A percentile compares a stretch with the other conserved stretches of the same genome.
Evolutionary conservation across 78 protist genomes (phyloP).

Genomic region (Dictyostelium purpureum): DNA sequence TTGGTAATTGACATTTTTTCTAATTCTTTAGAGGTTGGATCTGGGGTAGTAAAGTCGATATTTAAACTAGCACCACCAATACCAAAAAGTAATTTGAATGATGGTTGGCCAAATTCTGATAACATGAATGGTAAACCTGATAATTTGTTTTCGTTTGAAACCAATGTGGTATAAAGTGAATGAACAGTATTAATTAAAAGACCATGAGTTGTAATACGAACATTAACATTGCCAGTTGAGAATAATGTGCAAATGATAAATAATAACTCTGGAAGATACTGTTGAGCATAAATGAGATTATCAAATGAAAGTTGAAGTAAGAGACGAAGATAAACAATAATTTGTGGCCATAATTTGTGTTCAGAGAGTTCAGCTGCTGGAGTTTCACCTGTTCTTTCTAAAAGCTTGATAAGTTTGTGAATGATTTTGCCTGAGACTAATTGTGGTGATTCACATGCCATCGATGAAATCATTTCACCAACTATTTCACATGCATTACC

Average conservation of each 20-base stretch:
- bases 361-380: slow-evolving; percentile 4
- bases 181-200: slow-evolving; percentile 75
- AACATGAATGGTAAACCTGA: slow-evolving; percentile 14
- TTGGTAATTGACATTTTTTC: slow-evolving; percentile 41
- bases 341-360: slow-evolving; percentile 56
- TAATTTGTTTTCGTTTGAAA: not conserved
- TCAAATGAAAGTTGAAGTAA: slow-evolving; percentile 75
- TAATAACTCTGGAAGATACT: slow-evolving; percentile 68
- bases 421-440: slow-evolving; percentile 55
- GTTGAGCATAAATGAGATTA: slow-evolving; percentile 52
- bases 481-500: slow-evolving; percentile 13
- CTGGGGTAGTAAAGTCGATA: slow-evolving; percentile 26
- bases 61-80: slow-evolving; percentile 32
- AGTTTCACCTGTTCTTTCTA: slow-evolving; percentile 9
- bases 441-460: slow-evolving; percentile 42
- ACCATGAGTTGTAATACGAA: slow-evolving; percentile 58
- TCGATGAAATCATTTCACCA: slow-evolving; percentile 80
- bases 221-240: slow-evolving; percentile 23
- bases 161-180: slow-evolving; percentile 71
- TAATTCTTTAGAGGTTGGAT: slow-evolving; percentile 26
- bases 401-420: not conserved
- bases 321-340: slow-evolving; percentile 63
- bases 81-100: slow-evolving; percentile 61
- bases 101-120: slow-evolving; percentile 39
- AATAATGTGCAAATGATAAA: slow-evolving; percentile 47